Base-by-base conservation (phyloP, 2,329 filamentous ascomycete genomes). In the Pleomassaria siparia region DNA sequence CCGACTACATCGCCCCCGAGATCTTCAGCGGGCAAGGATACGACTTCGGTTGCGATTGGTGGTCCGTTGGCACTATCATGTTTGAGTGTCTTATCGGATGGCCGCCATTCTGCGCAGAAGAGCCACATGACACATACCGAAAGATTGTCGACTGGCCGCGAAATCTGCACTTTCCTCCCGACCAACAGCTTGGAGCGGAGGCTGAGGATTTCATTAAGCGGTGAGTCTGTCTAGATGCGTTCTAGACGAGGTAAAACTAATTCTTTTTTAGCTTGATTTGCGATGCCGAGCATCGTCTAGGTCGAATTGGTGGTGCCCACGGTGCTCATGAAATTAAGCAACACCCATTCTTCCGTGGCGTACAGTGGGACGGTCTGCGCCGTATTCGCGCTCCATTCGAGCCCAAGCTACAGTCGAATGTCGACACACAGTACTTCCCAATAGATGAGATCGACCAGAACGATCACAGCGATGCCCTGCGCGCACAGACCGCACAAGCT, bases 111-210 rank as follows among this genome's bases (percentile, higher is more conserved):
- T 99, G 94, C 71, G 92, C 94, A 16, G 94, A 99, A 71, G 92
- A 97, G 69, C 89, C 91, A 51, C 92, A 95, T 67, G 94, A 97
- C 72, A 97, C 94, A 1, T 99, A 99, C 75, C 87, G 92, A 59
- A 99, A 99, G 81, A 99, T 99, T 71, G 91, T 99, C 63, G 96
- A 96, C 76, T 99, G 94, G 94, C 86, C 89, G 47, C 87, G 95
- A 66, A 91, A 92, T 50, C 77, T 99, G 40, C 96, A 96, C 73
- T 97, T 99, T 79, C 94, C 94, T 0, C 91, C 95, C 51, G 94
- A 99, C 71, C 88, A 96, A 63, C 88, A 89, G 51, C 79, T 99
- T 26, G 90, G 90, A 33, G 81, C 82, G 1, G 91, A 96, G 66
- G 91, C 94, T 0, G 92, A 97, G 74, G 88, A 92, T 64, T 80